A percentile compares a stretch with the other conserved stretches of the same genome.
Conservation (phyloP, 805 yeast species). For the baker's yeast (Saccharomyces cerevisiae) region DNA sequence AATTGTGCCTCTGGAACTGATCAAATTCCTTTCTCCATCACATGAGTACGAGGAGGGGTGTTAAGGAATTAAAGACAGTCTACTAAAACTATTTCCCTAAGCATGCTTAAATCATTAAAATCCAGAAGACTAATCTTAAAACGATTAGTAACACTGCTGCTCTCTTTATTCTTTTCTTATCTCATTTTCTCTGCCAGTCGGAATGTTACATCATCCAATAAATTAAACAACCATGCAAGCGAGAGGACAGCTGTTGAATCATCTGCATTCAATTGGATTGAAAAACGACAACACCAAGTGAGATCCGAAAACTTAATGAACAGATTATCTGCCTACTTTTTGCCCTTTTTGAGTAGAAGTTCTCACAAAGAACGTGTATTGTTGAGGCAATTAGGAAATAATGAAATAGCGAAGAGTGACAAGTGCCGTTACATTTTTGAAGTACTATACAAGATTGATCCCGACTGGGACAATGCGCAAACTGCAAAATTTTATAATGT, state of each 20-base stretch:
- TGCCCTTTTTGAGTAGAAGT: background rate
- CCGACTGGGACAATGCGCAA: constrained; percentile 18
- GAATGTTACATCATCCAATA: background rate
- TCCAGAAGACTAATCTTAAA: background rate
- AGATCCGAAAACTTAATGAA: background rate
- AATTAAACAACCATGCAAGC: background rate
- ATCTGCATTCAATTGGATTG: background rate
- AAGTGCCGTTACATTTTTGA: constrained; percentile 20
- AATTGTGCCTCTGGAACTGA: background rate
- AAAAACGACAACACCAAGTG: background rate
- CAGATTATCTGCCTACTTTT: background rate
- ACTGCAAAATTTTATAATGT: constrained; percentile 9
- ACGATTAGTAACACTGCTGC: background rate
- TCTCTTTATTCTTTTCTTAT: background rate
- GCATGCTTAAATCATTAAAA: background rate
- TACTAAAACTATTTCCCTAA: background rate
- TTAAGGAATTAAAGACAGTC: background rate
- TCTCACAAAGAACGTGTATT: background rate
- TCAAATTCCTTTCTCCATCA: background rate
- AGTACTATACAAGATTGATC: constrained; percentile 10
- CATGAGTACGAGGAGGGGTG: background rate
- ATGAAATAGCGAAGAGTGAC: background rate
- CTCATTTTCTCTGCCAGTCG: background rate
- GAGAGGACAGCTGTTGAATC: background rate
- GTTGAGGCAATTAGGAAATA: background rate